Conservation (phyloP, 1,284 basidiomycete genomes). For the Boletus semigastroideus region DNA sequence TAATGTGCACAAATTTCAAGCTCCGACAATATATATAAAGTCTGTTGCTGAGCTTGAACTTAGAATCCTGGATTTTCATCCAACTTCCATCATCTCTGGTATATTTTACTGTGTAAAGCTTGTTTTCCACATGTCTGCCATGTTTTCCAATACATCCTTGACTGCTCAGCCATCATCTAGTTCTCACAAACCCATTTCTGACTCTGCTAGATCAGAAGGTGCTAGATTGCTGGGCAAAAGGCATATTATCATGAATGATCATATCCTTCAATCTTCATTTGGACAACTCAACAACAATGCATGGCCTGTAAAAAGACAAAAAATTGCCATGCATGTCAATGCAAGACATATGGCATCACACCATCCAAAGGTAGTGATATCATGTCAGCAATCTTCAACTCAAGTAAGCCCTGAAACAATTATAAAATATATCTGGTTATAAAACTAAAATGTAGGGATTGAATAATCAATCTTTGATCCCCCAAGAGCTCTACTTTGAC, state of each 20-base stretch:
- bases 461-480: background rate
- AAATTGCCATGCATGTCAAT: slow-evolving; percentile 16
- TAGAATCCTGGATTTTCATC: background rate
- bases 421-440: accelerated
- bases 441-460: background rate
- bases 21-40: slow-evolving; percentile 23
- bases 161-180: background rate
- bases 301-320: slow-evolving; percentile 5
- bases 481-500: background rate
- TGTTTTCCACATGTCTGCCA: background rate
- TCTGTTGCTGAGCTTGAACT: background rate
- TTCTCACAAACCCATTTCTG: background rate
- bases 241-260: background rate
- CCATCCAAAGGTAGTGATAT: background rate
- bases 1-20: slow-evolving; percentile 10
- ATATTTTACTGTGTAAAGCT: background rate
- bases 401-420: slow-evolving; percentile 9
- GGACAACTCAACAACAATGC: background rate
- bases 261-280: background rate
- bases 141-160: slow-evolving; percentile 1
- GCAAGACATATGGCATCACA: slow-evolving; percentile 13
- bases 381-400: background rate
- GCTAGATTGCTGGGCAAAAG: slow-evolving; percentile 5
- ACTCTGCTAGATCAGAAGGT: background rate
- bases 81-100: background rate